A percentile compares a stretch with the other conserved stretches of the same genome.
Conservation (phyloP, 768 basidiomycete species). For the Tylopilus plumbeoviolaceoides region DNA sequence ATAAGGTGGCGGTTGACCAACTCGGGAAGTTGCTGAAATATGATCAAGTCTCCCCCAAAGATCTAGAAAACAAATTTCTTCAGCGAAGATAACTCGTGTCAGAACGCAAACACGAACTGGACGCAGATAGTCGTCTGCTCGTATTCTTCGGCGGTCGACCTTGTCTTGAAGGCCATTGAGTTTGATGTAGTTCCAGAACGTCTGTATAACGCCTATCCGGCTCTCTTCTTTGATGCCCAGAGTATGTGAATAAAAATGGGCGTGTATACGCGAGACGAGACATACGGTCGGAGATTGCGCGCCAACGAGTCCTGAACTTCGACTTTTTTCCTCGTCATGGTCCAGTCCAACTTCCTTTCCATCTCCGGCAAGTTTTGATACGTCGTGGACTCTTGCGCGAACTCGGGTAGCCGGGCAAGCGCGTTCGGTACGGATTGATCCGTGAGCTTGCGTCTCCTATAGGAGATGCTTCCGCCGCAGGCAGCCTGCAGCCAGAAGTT, state of each 20-base stretch:
- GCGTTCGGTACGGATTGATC: constrained; percentile 77
- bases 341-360: constrained; percentile 94
- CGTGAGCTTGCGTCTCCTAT: constrained; percentile 72
- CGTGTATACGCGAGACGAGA: background rate
- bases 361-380: constrained; percentile 83
- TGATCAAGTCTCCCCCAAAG: constrained; percentile 39
- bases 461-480: no score
- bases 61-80: constrained; percentile 42
- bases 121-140: constrained; percentile 63
- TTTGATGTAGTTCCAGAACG: constrained; percentile 56
- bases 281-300: constrained; percentile 58
- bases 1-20: no score
- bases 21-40: constrained; percentile 62
- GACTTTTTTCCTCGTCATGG: constrained; percentile 82
- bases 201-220: constrained; percentile 65
- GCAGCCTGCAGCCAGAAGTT: no score
- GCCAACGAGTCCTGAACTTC: constrained; percentile 89
- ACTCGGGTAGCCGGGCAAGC: constrained; percentile 67
- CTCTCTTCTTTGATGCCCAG: constrained; percentile 63
- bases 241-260: constrained; percentile 1
- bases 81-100: background rate
- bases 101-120: constrained; percentile 39
- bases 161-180: constrained; percentile 90
- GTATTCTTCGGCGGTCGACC: constrained; percentile 65
- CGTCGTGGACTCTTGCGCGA: constrained; percentile 78